Evolutionary conservation across 306 rosid genomes (phyloP).

Genomic region (Gastrolobium villosum): DNA sequence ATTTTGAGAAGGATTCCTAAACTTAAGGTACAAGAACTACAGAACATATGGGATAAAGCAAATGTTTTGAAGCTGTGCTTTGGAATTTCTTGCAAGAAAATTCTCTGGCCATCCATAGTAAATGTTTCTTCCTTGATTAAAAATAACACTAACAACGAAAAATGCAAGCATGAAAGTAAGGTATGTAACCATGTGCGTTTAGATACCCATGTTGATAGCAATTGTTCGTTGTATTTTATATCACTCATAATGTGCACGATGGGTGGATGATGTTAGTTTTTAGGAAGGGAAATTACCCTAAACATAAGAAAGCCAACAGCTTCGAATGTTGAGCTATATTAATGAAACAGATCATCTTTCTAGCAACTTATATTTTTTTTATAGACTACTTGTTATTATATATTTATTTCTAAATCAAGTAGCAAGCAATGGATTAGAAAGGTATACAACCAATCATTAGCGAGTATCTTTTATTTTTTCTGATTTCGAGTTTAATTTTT

Average conservation of each 20-base stretch:
- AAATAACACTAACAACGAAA: slow-evolving; percentile 53
- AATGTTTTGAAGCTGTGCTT: slow-evolving; percentile 50
- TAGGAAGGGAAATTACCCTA: slow-evolving; percentile 49
- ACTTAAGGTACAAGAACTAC: slow-evolving; percentile 62
- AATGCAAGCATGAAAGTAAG: slow-evolving; percentile 63
- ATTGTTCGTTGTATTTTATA: slow-evolving; percentile 39
- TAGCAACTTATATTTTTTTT: no score
- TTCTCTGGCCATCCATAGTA: slow-evolving; percentile 56
- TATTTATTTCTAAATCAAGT: background rate
- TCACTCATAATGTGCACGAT: slow-evolving; percentile 49
- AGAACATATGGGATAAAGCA: slow-evolving; percentile 63
- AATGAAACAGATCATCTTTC: slow-evolving; percentile 26
- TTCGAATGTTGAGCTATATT: slow-evolving; percentile 60
- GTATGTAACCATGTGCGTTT: slow-evolving; percentile 65
- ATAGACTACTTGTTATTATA: background rate
- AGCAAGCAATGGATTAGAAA: background rate
- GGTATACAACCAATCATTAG: slow-evolving; percentile 51
- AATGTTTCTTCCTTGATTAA: slow-evolving; percentile 37
- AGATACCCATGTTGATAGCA: slow-evolving; percentile 40
- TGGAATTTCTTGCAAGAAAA: slow-evolving; percentile 61
- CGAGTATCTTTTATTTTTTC: slow-evolving; percentile 15
- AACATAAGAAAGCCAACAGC: slow-evolving; percentile 61
- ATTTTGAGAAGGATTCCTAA: slow-evolving; percentile 76
- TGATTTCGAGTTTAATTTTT: no score
- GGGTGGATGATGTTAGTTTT: slow-evolving; percentile 34